Percentiles rank a stretch among this genome's conserved stretches.
Evolutionary conservation across 2,329 filamentous ascomycete genomes (phyloP).

Genomic region (Monosporascus sp.): DNA sequence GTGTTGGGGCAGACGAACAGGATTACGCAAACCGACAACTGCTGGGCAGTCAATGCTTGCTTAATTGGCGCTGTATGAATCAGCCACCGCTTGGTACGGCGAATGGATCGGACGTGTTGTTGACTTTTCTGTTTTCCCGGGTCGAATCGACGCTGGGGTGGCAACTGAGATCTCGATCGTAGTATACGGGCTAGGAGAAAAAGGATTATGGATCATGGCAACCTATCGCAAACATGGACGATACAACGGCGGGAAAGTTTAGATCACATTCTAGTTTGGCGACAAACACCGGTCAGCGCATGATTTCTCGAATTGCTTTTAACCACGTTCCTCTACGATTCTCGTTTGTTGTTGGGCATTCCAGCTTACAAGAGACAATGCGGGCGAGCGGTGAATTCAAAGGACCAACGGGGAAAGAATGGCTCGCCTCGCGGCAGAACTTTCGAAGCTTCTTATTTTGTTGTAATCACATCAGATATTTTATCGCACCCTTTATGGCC

Average conservation of each 20-base stretch:
- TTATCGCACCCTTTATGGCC: background rate
- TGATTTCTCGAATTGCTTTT: slow-evolving; percentile 18
- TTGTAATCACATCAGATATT: slow-evolving; percentile 10
- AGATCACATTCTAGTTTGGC: slow-evolving; percentile 24
- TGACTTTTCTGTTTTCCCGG: slow-evolving; percentile 1
- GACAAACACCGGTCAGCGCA: slow-evolving; percentile 22
- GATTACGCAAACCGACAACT: slow-evolving; percentile 11
- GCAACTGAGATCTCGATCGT: slow-evolving; percentile 8
- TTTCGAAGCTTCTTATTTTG: slow-evolving; percentile 17
- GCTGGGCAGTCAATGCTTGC: slow-evolving; percentile 13
- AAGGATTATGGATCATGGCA: slow-evolving; percentile 1
- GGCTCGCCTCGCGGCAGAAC: slow-evolving; percentile 32
- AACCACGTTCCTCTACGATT: slow-evolving; percentile 2
- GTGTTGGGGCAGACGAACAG: slow-evolving; percentile 1
- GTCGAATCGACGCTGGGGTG: slow-evolving; percentile 7
- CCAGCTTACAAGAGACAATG: slow-evolving; percentile 8
- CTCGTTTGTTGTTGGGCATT: slow-evolving; percentile 8
- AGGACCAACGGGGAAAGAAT: slow-evolving; percentile 25
- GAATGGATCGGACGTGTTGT: slow-evolving; percentile 4
- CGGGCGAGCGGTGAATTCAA: slow-evolving; percentile 6
- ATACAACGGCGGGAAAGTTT: slow-evolving; percentile 9
- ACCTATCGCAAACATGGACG: background rate
- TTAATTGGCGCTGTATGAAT: background rate
- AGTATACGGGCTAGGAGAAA: slow-evolving; percentile 10
- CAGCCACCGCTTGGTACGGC: background rate